These are phyloP conservation scores for Geotrichum reessii DNA, from an alignment of 1,139 yeast genomes.

Conservation along the genomic window DNA sequence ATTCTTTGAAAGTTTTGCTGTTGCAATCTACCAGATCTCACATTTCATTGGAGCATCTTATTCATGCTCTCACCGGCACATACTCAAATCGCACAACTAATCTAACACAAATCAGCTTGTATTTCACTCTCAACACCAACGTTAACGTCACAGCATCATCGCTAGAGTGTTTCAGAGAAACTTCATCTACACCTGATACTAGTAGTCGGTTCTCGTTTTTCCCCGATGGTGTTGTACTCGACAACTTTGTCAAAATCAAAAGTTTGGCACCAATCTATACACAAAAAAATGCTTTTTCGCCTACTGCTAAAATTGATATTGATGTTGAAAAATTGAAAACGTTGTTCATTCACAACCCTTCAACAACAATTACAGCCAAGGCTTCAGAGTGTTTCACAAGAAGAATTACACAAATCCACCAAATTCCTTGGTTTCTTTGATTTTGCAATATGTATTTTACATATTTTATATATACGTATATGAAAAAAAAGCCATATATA, in stretches of 20 bases:
- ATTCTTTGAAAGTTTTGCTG: background rate
- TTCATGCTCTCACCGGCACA: background rate
- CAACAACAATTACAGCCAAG: background rate
- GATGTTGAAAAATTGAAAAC: background rate
- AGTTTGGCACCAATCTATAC: background rate
- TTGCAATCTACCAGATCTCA: background rate
- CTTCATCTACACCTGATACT: background rate
- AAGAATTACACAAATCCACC: background rate
- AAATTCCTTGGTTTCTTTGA: background rate
- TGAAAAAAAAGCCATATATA: background rate
- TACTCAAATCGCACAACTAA: background rate
- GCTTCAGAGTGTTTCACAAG: background rate
- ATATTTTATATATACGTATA: background rate
- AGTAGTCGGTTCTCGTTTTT: background rate
- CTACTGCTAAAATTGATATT: background rate
- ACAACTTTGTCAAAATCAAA: background rate
- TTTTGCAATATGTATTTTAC: background rate
- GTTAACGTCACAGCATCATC: background rate
- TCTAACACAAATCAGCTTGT: background rate
- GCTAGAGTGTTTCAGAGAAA: background rate
- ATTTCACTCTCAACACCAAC: background rate
- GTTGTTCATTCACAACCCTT: background rate
- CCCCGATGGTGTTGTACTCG: background rate
- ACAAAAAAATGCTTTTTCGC: background rate
- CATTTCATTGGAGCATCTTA: background rate